These are phyloP conservation scores for Neofusicoccum parvum DNA, from an alignment of 2,329 filamentous ascomycete species.

Conservation along the genomic window DNA sequence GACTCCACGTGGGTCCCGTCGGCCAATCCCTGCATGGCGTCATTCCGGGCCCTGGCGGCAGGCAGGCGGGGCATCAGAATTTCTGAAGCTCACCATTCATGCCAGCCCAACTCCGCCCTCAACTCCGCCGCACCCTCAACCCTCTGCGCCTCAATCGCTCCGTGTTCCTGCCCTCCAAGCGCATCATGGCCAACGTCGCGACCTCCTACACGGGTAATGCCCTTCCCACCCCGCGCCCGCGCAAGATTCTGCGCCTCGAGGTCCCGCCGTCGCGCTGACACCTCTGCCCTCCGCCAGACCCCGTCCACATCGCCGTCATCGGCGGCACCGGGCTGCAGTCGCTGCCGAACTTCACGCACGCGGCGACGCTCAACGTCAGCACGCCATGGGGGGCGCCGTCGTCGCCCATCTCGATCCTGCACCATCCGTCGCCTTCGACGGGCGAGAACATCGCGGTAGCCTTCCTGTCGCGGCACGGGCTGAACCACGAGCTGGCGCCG, in stretches of 20 bases:
- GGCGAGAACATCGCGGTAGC: conserved; percentile 68
- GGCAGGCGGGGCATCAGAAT: conserved; percentile 6
- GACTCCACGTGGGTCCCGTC: too few species aligned
- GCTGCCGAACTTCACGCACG: conserved; percentile 82
- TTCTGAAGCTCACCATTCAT: conserved; percentile 3
- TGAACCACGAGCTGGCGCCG: conserved; percentile 84
- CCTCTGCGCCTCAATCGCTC: background rate
- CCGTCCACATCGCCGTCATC: conserved; percentile 55
- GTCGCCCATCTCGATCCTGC: conserved; percentile 79
- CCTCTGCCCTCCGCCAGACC: conserved; percentile 35
- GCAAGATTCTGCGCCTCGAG: background rate
- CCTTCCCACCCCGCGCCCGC: background rate
- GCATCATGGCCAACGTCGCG: conserved; percentile 23
- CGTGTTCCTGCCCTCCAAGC: conserved; percentile 17
- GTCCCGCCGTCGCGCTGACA: background rate
- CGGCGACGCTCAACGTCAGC: conserved; percentile 72
- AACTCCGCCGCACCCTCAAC: background rate
- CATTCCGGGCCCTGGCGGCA: conserved; percentile 3
- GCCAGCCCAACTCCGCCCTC: background rate
- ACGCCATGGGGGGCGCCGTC: conserved; percentile 90
- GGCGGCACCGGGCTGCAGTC: conserved; percentile 85
- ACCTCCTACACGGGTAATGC: conserved; percentile 19
- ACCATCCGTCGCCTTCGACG: conserved; percentile 75
- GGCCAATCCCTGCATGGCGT: conserved; percentile 15
- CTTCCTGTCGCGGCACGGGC: conserved; percentile 90